Percentiles rank a stretch among this genome's conserved stretches.
These are phyloP conservation scores for Taiozyma sp. DNA, from an alignment of 1,139 yeast species.

Conservation along the genomic window DNA sequence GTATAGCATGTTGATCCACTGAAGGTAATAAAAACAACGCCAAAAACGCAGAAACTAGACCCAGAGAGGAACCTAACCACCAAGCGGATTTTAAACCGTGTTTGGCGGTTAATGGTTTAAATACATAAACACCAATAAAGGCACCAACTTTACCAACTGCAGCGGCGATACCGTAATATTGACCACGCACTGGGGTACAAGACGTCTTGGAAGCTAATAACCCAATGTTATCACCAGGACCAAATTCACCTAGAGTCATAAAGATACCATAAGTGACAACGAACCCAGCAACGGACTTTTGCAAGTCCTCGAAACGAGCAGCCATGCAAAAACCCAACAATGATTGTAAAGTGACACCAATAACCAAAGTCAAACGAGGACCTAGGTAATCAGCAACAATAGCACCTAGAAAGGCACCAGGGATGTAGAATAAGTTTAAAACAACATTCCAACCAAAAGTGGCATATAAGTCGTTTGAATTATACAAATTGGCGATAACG, in stretches of 20 bases:
- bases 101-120: slow-evolving; percentile 64
- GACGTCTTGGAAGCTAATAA: slow-evolving; percentile 81
- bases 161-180: slow-evolving; percentile 87
- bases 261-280: slow-evolving; percentile 86
- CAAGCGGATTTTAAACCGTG: slow-evolving; percentile 72
- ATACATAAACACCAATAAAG: slow-evolving; percentile 83
- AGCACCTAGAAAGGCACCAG: slow-evolving; percentile 88
- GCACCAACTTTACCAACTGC: slow-evolving; percentile 92
- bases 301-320: slow-evolving; percentile 53
- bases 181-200: slow-evolving; percentile 87
- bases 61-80: slow-evolving; percentile 74
- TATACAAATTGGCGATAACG: slow-evolving; percentile 57
- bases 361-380: slow-evolving; percentile 70
- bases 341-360: slow-evolving; percentile 72
- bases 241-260: slow-evolving; percentile 84
- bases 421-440: slow-evolving; percentile 80
- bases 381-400: slow-evolving; percentile 80
- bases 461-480: slow-evolving; percentile 60
- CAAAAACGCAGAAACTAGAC: slow-evolving; percentile 65
- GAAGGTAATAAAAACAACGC: slow-evolving; percentile 74
- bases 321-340: slow-evolving; percentile 86
- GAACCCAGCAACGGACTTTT: slow-evolving; percentile 66
- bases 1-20: slow-evolving; percentile 79
- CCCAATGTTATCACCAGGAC: slow-evolving; percentile 93
- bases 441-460: slow-evolving; percentile 93